Base-by-base conservation (phyloP, 192 early-diverging fungal species). In the Umbelopsis isabellina region DNA sequence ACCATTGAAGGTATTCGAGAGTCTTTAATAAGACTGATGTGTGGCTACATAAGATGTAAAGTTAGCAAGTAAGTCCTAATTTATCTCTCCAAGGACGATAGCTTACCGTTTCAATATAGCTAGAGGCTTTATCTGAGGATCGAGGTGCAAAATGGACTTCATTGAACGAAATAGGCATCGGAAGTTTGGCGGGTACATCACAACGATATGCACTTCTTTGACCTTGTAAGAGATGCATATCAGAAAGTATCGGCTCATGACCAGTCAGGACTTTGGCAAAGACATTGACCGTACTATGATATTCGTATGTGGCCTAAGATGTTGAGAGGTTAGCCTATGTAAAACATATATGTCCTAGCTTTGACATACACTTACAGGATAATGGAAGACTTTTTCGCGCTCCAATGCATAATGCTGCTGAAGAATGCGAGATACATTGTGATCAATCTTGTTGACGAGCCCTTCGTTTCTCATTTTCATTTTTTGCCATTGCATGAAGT, bases 181-280 rank as follows among this genome's bases (percentile, higher is more conserved):
- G 55, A n/a, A 35, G 30, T 30, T 61, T 61, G 7, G 27, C 6
- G 2, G 55, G 55, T 8, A 61, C 27, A 7, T 61, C 55, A 30
- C 55, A 61, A 1, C 55, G 55, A 15, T 16, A 61, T 35, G 33
- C 21, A 6, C 55, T 61, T 27, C 55, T 30, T 8, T 61, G 55
- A 35, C 30, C 15, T 15, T 61, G 27, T n/a, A 61, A 35, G 1
- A 33, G 18, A 13, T 35, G 9, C 33, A 35, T 61, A 16, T 61
- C 15, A 27, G 18, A 16, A 22, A 61, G 55, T 18, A 61, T 61
- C 4, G 55, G 55, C 37, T 61, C 55, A 27, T 61, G 55, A 8
- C 55, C 55, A 5, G 23, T 35, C 55, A 61, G 16, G 4, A 61
- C 55, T 61, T 61, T 61, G 30, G 55, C 27, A 35, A 61, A 61